A percentile compares a stretch with the other conserved stretches of the same genome.
These are phyloP conservation scores for Croton laevigatus DNA, from an alignment of 441 rosid genomes.

Conservation along the genomic window DNA sequence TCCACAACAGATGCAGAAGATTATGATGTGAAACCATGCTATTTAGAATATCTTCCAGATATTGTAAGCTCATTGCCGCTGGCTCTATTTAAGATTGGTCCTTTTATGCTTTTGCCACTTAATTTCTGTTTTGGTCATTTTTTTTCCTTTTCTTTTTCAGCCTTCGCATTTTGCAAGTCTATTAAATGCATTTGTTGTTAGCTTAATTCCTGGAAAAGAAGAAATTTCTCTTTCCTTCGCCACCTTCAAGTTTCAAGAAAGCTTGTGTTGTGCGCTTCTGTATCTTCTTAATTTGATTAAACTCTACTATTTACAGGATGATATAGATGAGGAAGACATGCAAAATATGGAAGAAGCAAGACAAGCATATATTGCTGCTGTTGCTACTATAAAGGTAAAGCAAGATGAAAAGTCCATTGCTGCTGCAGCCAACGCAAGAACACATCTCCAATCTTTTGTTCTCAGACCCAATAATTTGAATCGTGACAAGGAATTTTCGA, in stretches of 20 bases:
- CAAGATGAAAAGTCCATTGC: slow-evolving; percentile 77
- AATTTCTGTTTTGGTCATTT: background rate
- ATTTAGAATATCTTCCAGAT: slow-evolving; percentile 51
- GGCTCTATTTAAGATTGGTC: background rate
- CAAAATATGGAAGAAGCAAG: slow-evolving; percentile 80
- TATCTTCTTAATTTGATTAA: background rate
- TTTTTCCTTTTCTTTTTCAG: background rate
- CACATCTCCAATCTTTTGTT: slow-evolving; percentile 58
- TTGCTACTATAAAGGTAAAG: slow-evolving; percentile 56
- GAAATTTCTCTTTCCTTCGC: background rate
- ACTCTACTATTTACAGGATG: slow-evolving; percentile 39
- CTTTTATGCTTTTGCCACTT: background rate
- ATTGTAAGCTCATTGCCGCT: slow-evolving; percentile 44
- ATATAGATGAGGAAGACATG: slow-evolving; percentile 42
- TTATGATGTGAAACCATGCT: slow-evolving; percentile 50
- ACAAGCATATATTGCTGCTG: slow-evolving; percentile 61
- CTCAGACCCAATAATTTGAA: slow-evolving; percentile 31
- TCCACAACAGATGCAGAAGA: slow-evolving; percentile 36
- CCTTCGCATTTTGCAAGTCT: background rate
- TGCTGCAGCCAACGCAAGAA: slow-evolving; percentile 68
- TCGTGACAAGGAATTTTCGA: slow-evolving; percentile 1
- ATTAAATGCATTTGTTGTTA: background rate
- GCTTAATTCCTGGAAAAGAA: background rate
- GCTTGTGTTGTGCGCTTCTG: background rate
- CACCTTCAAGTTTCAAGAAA: background rate